Base-by-base conservation (phyloP, 345 rosid genomes). In the Excoecaria cochinchinensis region DNA sequence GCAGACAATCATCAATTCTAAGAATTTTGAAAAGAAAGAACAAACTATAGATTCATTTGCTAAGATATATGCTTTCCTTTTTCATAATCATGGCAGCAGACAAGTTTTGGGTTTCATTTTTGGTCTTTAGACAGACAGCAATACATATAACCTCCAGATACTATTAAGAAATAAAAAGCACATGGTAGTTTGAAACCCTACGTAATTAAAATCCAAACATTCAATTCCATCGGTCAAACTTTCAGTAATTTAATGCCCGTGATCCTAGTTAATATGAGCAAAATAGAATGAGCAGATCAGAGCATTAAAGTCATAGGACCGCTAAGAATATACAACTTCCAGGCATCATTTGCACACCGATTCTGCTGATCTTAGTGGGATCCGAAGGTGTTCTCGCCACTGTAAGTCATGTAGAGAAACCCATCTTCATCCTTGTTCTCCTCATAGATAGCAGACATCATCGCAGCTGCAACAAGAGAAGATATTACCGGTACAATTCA, bases 311-410 rank as follows among this genome's bases (percentile, higher is more conserved):
- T 75, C 51, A 24, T 53, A 39, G 66, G 53, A 21, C 52, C 58
- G 74, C 73, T 38, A 47, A 77, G 83, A 78, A 84, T 85, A 71
- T 87, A 83, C 85, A 74, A 17, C 76, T 80, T 81, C 58, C 19
- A 46, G 67, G 51, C 57, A 74, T 59, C 80, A 74, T 80, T 72
- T 75, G 82, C 79, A 59, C 48, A 51, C 71, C 6, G 73, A 62
- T 17, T 25, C 42, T 48, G 39, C 46, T 62, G 80, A 73, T 39
- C 56, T 75, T 50, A 69, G 40, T 12, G 69, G 40, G 58, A 81
- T 53, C 94, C 94, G 9, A 89, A 90, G 67, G 92, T 87, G 79
- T 90, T 90, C 85, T 90, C 95, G 60, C 95, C 95, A 53, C 91
- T 90, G 85, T 89, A 90, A 42, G 88, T 83, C 88, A 89, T 84